Percentiles rank a stretch among this genome's conserved stretches.
Evolutionary conservation across 1,139 yeast species (phyloP).

Genomic region (Kurtzmaniella quercitrusa): DNA sequence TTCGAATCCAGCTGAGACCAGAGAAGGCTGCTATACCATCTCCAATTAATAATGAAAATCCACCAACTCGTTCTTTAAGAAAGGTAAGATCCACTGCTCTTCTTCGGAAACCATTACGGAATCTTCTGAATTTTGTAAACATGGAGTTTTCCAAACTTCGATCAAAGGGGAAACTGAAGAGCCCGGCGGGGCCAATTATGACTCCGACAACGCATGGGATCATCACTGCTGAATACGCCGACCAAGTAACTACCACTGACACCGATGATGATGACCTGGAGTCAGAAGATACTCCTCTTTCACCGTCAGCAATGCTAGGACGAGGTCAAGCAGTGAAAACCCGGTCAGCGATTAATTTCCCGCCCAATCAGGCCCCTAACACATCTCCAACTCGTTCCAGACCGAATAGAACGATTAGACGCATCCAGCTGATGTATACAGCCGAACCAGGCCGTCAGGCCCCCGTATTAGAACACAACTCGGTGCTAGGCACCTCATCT

Average conservation of each 20-base stretch:
- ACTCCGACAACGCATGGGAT: slow-evolving; percentile 38
- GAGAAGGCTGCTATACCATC: neutral
- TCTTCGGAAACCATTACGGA: slow-evolving; percentile 21
- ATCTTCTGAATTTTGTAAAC: slow-evolving; percentile 5
- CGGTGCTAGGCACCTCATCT: slow-evolving; percentile 34
- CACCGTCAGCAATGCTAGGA: slow-evolving; percentile 3
- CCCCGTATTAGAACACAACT: slow-evolving; percentile 31
- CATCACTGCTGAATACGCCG: slow-evolving; percentile 20
- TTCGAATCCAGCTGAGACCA: slow-evolving; percentile 3
- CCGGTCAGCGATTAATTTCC: slow-evolving; percentile 10
- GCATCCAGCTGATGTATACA: slow-evolving; percentile 68
- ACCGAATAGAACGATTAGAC: slow-evolving; percentile 30
- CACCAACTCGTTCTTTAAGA: neutral
- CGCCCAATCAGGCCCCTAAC: slow-evolving; percentile 11
- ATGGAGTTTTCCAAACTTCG: neutral
- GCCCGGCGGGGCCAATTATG: slow-evolving; percentile 19
- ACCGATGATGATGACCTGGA: slow-evolving; percentile 9
- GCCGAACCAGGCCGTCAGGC: slow-evolving; percentile 34
- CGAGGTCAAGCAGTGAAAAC: slow-evolving; percentile 15
- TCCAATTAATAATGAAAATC: neutral
- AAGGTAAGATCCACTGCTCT: slow-evolving; percentile 14
- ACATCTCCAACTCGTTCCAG: slow-evolving; percentile 7
- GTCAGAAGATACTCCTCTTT: neutral
- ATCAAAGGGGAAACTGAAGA: neutral
- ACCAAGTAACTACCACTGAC: slow-evolving; percentile 9